Conservation (phyloP, 495 filamentous ascomycete genomes). For the Hypoxylon perforatum region DNA sequence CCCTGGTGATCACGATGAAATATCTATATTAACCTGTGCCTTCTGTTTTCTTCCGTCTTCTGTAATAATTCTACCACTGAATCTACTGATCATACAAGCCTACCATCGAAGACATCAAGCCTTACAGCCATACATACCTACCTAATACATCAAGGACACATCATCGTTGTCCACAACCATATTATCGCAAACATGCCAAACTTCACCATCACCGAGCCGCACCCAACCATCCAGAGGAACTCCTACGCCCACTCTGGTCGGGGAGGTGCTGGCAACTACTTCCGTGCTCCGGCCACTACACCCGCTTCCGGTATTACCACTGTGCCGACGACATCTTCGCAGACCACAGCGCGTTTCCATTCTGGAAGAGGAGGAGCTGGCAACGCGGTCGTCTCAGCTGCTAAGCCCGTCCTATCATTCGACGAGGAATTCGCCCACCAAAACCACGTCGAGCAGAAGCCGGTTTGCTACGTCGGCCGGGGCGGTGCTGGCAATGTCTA, state of each 20-base stretch:
- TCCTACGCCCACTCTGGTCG: conserved; percentile 80
- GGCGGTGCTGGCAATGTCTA: conserved; percentile 88
- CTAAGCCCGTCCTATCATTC: conserved; percentile 84
- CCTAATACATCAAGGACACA: conserved; percentile 20
- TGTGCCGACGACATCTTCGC: conserved; percentile 31
- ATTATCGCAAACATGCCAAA: conserved; percentile 50
- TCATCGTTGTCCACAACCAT: conserved; percentile 41
- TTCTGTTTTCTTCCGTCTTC: conserved; percentile 16
- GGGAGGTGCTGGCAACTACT: conserved; percentile 89
- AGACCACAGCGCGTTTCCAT: conserved; percentile 68
- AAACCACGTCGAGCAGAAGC: conserved; percentile 66
- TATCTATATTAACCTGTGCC: conserved; percentile 39
- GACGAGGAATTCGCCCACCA: conserved; percentile 86
- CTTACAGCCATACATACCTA: conserved; percentile 9
- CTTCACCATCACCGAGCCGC: conserved; percentile 82
- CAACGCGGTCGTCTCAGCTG: conserved; percentile 75
- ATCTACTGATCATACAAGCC: conserved; percentile 17
- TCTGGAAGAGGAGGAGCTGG: conserved; percentile 91
- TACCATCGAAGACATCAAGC: conserved; percentile 1
- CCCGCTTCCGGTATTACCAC: conserved; percentile 53
- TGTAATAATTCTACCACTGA: conserved; percentile 10
- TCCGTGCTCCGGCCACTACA: conserved; percentile 73
- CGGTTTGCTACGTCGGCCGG: conserved; percentile 79
- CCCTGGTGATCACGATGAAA: conserved; percentile 32
- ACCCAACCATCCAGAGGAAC: conserved; percentile 74